Evolutionary conservation across 768 basidiomycete genomes (phyloP), one percentile per base, ranked within the genome.

Genomic region (Psilocybe sp.): DNA sequence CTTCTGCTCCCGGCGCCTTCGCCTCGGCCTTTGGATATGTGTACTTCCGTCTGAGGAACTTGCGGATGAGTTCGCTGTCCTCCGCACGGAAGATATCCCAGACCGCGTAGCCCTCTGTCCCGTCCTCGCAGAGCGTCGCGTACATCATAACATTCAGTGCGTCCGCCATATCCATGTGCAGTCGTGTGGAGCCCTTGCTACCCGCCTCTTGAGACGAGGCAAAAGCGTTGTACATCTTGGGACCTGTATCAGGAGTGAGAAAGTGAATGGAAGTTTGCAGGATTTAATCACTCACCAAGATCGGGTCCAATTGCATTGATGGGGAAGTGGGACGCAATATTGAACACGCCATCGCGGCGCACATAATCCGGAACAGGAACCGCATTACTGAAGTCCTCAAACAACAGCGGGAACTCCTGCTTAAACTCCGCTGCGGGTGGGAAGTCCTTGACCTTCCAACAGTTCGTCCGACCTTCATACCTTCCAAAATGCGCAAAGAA

Each of bases 121-220:
- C 83, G 19, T 87, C 78, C 9, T 71, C 64, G 41, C 76, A 69
- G 1, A 66, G 62, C 6, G 79, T 73, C 8, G 93, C 81, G 62
- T 83, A 84, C 1, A 90, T 79, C 89, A 97, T 90, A 52, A 98
- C 79, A 64, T 98, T 98, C 53, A 97, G 71, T 4, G 95, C 94
- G 59, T 94, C 93, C 0, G 89, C 89, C 82, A 94, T 91, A 66
- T 92, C 92, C 90, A 96, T 92, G 58, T 97, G 95, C 44, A 97
- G 69, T 50, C 90, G 75, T 9, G 94, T 97, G 16, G 90, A 85
- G 1, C 94, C 93, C 58, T 88, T 86, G 61, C 83, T 88, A 3
- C 87, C 87, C 28, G 72, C 64, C 4, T 68, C 64, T 58, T 88
- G 84, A 36, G 73, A 77, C 3, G 87, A 87, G 9, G 84, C 83